Evolutionary conservation across 352 stramenopile species (phyloP).

Genomic region (Pythium scleroteichum): DNA sequence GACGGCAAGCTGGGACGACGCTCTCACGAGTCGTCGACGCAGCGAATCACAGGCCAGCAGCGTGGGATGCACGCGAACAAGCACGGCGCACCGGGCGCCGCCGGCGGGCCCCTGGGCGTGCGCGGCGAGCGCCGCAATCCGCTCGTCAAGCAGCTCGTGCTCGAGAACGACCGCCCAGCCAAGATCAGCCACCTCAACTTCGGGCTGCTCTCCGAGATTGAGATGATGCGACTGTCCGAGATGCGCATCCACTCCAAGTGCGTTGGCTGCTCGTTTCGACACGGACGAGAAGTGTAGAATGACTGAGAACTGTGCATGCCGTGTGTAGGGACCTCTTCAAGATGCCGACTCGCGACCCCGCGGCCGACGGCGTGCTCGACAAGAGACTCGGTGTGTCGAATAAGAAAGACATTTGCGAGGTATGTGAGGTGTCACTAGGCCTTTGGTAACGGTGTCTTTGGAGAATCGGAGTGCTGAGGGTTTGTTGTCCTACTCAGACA

Average conservation of each 20-base stretch:
- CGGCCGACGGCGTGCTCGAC: conserved; percentile 94
- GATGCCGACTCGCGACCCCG: conserved; percentile 94
- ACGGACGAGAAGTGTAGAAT: background rate
- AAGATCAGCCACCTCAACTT: conserved; percentile 99
- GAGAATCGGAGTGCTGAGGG: too few species aligned
- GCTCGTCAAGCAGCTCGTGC: conserved; percentile 88
- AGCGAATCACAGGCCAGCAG: background rate
- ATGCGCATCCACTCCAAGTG: conserved; percentile 91
- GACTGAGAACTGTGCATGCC: background rate
- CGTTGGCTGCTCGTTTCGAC: conserved; percentile 6
- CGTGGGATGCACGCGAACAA: conserved; percentile 22
- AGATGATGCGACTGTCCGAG: conserved; percentile 96
- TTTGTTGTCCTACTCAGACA: conserved; percentile 31
- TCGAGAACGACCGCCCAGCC: conserved; percentile 86
- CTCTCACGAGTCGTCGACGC: background rate
- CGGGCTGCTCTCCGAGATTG: conserved; percentile 92
- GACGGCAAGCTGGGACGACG: background rate
- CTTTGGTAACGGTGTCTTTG: too few species aligned
- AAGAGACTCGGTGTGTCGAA: conserved; percentile 97
- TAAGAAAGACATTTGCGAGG: conserved; percentile 95
- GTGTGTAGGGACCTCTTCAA: conserved; percentile 94
- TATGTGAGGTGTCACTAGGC: conserved; percentile 34
- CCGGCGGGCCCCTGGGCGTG: conserved; percentile 22
- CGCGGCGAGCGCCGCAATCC: conserved; percentile 75
- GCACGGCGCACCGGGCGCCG: conserved; percentile 18